Base-by-base conservation (phyloP, 2,329 filamentous ascomycete genomes). In the Achaetomium macrosporum region DNA sequence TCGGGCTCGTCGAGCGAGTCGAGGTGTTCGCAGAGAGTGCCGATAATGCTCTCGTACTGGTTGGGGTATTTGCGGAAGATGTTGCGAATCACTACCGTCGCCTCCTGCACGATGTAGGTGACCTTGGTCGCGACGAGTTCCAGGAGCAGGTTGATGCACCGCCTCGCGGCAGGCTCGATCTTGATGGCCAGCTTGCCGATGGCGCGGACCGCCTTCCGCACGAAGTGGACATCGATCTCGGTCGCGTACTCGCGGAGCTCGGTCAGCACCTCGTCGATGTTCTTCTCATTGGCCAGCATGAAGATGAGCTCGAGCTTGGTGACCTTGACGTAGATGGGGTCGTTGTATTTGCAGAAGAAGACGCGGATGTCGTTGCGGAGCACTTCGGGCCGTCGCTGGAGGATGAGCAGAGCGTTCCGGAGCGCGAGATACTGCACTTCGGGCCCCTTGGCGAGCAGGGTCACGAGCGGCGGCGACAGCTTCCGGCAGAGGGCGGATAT, bases 341-440 rank as follows among this genome's bases (percentile, higher is more conserved):
- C 93, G 69, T 99, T 99, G 73, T 99, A 99, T 77, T 99, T 99
- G 83, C 93, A 99, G 73, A 99, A 99, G 73, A 99, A 99, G 31
- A 99, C 93, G 43, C 93, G 84, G 57, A 99, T 97, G 69, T 99
- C 93, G 70, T 96, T 97, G 58, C 90, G 83, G 50, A 99, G 72
- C 9, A 99, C 92, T 65, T 97, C 93, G 0, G 93, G 93, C 51
- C 92, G 81, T 63, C 92, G 81, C 69, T 99, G 93, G 48, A 99
- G 75, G 61, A 99, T 99, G 13, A 99, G 77, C 2, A 99, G 78
- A 0, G 93, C 93, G 66, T 99, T 99, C 58, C 93, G 81, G 16
- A 99, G 78, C 0, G 93, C 93, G 7, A 99, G 79, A 66, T 99
- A 99, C 68, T 99, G 93, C n/a, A 99, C 93, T 68, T 99, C 93